These are phyloP conservation scores for Arabidopsis lyrata DNA, from an alignment of 441 rosid genomes.

Conservation along the genomic window DNA sequence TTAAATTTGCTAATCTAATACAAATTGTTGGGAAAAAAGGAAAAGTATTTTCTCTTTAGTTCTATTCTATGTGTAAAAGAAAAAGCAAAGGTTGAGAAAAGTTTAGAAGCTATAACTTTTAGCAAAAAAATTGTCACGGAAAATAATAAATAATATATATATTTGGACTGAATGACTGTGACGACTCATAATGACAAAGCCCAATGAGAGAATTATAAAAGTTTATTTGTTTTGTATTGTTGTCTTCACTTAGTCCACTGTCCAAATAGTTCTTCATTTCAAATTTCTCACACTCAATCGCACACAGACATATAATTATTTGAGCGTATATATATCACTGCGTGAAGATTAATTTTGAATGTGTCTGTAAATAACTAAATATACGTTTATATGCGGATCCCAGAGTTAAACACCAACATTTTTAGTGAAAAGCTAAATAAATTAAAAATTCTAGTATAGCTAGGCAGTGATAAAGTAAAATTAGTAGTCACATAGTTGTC, in stretches of 20 bases:
- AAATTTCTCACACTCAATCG: slow-evolving; percentile 3
- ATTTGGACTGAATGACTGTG: slow-evolving; percentile 51
- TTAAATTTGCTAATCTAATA: not conserved
- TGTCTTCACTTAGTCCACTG: slow-evolving; percentile 44
- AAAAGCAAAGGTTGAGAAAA: slow-evolving; percentile 43
- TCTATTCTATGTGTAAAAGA: slow-evolving; percentile 18
- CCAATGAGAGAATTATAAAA: slow-evolving; percentile 35
- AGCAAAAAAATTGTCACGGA: slow-evolving; percentile 33
- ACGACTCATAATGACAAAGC: slow-evolving; percentile 49
- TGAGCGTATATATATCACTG: not conserved
- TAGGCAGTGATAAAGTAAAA: not conserved
- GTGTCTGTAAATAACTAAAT: not conserved
- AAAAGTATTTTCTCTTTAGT: slow-evolving; percentile 8
- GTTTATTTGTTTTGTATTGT: slow-evolving; percentile 42
- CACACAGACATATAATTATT: not conserved
- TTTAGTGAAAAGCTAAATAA: not conserved
- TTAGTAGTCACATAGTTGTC: too few species aligned
- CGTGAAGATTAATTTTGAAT: not conserved
- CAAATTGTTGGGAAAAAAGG: not conserved
- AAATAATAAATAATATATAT: slow-evolving; percentile 13
- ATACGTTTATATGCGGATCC: not conserved
- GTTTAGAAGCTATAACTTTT: slow-evolving; percentile 45
- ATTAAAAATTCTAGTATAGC: not conserved
- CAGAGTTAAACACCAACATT: slow-evolving; percentile 1
- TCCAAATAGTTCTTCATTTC: slow-evolving; percentile 41